Conservation (phyloP, 495 filamentous ascomycete species). For the Annulohypoxylon bovei region DNA sequence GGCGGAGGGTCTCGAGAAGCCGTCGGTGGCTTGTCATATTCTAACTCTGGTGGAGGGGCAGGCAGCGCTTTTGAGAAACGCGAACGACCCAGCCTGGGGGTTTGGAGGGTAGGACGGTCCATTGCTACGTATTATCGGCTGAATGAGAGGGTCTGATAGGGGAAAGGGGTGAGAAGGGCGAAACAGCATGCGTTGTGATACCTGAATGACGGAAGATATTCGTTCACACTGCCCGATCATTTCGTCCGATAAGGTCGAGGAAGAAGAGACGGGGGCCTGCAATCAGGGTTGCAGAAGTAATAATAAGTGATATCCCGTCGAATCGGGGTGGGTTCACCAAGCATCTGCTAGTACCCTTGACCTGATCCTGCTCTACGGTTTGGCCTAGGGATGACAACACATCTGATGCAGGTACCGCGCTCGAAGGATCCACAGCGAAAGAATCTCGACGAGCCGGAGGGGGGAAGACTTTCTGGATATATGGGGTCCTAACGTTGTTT, state of each 20-base stretch:
- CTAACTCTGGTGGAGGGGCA: constrained; percentile 38
- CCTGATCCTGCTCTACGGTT: constrained; percentile 36
- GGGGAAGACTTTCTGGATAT: constrained; percentile 16
- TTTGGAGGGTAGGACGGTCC: constrained; percentile 38
- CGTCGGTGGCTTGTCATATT: constrained; percentile 28
- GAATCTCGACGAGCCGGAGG: constrained; percentile 25
- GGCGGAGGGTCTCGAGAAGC: constrained; percentile 29
- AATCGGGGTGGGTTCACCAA: constrained; percentile 38
- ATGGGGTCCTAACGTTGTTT: constrained; percentile 19
- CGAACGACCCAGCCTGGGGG: constrained; percentile 45
- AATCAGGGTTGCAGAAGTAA: constrained; percentile 42
- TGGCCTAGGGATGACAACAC: constrained; percentile 36
- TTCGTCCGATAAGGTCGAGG: constrained; percentile 42
- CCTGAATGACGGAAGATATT: constrained; percentile 28
- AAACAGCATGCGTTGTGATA: constrained; percentile 39
- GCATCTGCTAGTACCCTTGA: constrained; percentile 25
- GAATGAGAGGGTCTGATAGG: constrained; percentile 31
- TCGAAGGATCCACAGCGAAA: constrained; percentile 38
- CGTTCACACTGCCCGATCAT: constrained; percentile 28
- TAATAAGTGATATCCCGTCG: constrained; percentile 37
- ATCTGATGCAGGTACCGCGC: constrained; percentile 38
- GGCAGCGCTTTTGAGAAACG: constrained; percentile 52
- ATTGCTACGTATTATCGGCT: constrained; percentile 39
- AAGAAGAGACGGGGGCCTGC: constrained; percentile 37
- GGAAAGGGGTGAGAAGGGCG: constrained; percentile 16